Base-by-base conservation (phyloP, 2,329 filamentous ascomycete genomes). In the Ploettnerulaceae sp. region DNA sequence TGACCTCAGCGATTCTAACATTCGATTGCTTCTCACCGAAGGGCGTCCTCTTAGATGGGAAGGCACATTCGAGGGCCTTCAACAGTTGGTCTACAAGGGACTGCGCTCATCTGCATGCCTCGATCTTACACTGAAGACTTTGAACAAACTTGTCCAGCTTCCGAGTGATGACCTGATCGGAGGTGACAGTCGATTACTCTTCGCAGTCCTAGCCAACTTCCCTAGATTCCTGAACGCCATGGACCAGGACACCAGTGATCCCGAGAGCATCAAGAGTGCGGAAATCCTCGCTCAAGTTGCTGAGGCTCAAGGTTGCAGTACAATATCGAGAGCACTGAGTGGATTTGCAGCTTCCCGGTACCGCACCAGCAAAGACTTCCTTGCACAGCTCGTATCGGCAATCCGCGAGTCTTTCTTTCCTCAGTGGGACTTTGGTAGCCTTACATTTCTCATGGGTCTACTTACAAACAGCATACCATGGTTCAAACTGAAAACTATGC, bases 401-500 rank as follows among this genome's bases (percentile, higher is more conserved):
- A 73, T 97, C 34, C 79, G 82, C 47, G 79, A 84, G 37, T 79
- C 82, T 21, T 97, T 87, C 66, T 85, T 95, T 51, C 89, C 90
- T 1, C 75, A 79, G 21, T 77, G 87, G 47, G 91, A 97, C 57
- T 89, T 94, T 57, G 79, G 82, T 49, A 87, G 88, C 71, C 69
- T 98, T 8, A 88, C 89, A 1, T 96, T 95, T 69, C 70, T 97
- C 33, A 87, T 97, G 67, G 89, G 93, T 2, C 76, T 96, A 37
- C 73, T 98, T 43, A 95, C 90, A 11, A 98, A 98, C 62, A 84
- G 83, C 25, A 77, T 84, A 1, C 77, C 86, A 2, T 96, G 89
- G 87, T 86, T 97, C 66, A 94, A 95, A 64, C 73, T 90, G 33
- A 91, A 93, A 69, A 89, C 87, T 0, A 95, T 98, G 86, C 84